Conservation (phyloP, 2,329 filamentous ascomycete genomes). For the Sporothrix schenckii region DNA sequence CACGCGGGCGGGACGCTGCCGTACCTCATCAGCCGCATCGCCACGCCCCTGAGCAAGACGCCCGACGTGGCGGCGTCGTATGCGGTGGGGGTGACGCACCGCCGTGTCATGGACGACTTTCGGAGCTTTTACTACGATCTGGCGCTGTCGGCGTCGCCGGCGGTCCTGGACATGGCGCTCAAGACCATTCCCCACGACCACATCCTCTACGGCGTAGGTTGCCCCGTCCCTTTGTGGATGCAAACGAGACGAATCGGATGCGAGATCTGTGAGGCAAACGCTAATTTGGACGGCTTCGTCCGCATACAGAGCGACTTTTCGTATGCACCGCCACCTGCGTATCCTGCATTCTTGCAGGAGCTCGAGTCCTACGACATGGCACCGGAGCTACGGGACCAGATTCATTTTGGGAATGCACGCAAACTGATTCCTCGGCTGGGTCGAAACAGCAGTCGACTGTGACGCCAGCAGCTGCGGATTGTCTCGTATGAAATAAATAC, state of each 20-base stretch:
- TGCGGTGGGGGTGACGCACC: not conserved
- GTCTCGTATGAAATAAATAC: too few species aligned
- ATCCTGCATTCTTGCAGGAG: not conserved
- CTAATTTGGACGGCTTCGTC: not conserved
- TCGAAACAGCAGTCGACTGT: not conserved
- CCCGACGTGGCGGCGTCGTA: not conserved
- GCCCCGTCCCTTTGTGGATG: not conserved
- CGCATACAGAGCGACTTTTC: not conserved
- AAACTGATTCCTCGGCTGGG: not conserved
- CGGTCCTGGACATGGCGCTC: not conserved
- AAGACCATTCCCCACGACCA: slow-evolving; percentile 11
- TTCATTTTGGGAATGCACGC: not conserved
- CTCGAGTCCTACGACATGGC: not conserved
- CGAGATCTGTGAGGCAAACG: too few species aligned
- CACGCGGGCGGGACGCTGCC: slow-evolving; percentile 7
- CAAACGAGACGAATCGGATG: too few species aligned
- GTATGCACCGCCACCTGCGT: not conserved
- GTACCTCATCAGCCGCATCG: not conserved
- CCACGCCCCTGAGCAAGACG: not conserved
- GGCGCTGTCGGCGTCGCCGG: not conserved
- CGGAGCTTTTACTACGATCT: slow-evolving; percentile 8
- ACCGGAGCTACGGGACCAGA: not conserved
- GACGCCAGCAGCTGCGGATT: too few species aligned
- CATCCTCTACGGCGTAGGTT: not conserved
- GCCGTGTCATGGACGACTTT: not conserved